Percentiles rank a stretch among this genome's conserved stretches.
Conservation (phyloP, 139 green algal genomes). For the Mesostigma viride region DNA sequence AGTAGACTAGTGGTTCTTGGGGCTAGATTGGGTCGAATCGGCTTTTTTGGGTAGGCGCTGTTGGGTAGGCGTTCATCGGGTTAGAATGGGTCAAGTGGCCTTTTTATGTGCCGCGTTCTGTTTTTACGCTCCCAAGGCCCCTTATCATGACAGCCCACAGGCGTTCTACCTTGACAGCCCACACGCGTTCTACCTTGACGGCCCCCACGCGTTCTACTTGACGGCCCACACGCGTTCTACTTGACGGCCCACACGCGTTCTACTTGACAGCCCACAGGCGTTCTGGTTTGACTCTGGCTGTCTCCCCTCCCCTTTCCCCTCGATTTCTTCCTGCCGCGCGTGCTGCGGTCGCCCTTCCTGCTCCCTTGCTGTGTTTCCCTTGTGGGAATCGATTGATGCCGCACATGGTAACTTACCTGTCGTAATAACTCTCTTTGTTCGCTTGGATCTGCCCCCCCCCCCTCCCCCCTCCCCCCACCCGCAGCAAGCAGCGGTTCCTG, state of each 20-base stretch:
- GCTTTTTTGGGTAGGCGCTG: neutral
- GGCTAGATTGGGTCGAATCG: constrained; percentile 10
- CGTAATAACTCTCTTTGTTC: neutral
- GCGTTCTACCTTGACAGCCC: too few species aligned
- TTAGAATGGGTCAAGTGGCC: constrained; percentile 2
- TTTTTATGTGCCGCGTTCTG: too few species aligned
- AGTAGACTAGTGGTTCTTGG: too few species aligned
- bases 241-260: too few species aligned
- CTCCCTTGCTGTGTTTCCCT: neutral
- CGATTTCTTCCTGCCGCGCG: neutral
- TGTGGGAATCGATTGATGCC: neutral
- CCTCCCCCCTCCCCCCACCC: neutral
- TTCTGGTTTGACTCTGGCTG: too few species aligned
- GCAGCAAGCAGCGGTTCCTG: constrained; percentile 26
- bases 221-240: too few species aligned
- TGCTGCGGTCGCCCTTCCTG: neutral
- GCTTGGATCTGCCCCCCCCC: too few species aligned
- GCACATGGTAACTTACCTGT: neutral
- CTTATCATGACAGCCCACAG: too few species aligned
- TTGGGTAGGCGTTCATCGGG: neutral
- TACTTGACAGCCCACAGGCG: too few species aligned
- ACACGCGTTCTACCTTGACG: too few species aligned
- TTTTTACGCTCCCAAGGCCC: too few species aligned
- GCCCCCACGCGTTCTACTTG: too few species aligned
- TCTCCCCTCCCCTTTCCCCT: neutral